Evolutionary conservation across 306 rosid genomes (phyloP), one percentile per base, ranked within the genome.

Genomic region (Amphicarpaea edgeworthii): DNA sequence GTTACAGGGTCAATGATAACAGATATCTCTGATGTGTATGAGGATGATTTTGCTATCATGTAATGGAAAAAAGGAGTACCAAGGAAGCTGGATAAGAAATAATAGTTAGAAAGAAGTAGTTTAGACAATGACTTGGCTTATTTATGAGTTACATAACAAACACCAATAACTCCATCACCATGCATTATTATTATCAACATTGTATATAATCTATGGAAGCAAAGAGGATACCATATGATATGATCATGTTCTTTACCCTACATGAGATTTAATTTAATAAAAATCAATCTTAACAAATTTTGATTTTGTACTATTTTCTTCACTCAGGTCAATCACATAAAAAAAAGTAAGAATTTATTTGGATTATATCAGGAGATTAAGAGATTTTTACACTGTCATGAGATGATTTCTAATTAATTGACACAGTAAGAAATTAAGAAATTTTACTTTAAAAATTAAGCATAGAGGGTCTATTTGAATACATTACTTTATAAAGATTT

Each of bases 41-140:
- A 81, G 32, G 38, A 40, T 5, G 92, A 89, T 51, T 86, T 95
- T 64, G 88, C 91, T 77, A 92, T 61, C 97, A 95, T 90, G 68
- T 97, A 95, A 83, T 95, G 97, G 81, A 95, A 87, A 82, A 82
- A 92, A 38, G 98, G 97, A 70, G 96, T 90, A 42, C 99, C 96
- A 71, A 92, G 92, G 82, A 95, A 95, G 83, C 98, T 95, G 86
- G 45, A 86, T 12, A 77, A 77, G 83, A 26, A 81, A 28, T 83
- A 72, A 82, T 61, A 21, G 78, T 81, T 62, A 80, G 68, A 73
- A 40, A 14, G 37, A 45, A 86, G 23, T 54, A 43, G 6, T 32
- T 68, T 6, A 47, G 77, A 49, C 50, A 59, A 28, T 68, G 30
- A 34, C 16, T 42, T 21, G 20, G 43, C 69, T 76, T 24, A 47